These are phyloP conservation scores for Talaromyces sp. DNA, from an alignment of 2,329 filamentous ascomycete genomes.

Conservation along the genomic window DNA sequence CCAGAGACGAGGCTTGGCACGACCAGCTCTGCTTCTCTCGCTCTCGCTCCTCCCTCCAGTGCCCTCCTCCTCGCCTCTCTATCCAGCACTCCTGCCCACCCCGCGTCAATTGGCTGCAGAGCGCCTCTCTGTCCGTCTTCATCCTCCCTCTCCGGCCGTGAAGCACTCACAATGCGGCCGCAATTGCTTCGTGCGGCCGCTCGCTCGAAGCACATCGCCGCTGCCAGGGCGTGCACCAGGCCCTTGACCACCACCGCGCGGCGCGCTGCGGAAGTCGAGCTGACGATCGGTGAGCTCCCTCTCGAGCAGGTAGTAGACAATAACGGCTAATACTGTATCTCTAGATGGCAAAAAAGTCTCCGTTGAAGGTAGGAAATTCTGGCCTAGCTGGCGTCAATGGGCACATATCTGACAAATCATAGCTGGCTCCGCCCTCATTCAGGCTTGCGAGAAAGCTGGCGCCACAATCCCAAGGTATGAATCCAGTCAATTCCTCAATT, in stretches of 20 bases:
- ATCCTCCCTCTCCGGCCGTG: conserved; percentile 5
- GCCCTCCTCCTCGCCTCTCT: conserved; percentile 14
- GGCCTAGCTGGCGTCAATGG: not conserved
- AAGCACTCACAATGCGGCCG: conserved; percentile 54
- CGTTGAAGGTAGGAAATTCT: conserved; percentile 71
- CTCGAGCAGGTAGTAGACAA: not conserved
- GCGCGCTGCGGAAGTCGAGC: conserved; percentile 86
- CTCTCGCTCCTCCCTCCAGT: conserved; percentile 22
- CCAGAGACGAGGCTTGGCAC: conserved; percentile 19
- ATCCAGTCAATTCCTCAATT: not conserved
- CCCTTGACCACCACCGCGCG: conserved; percentile 75
- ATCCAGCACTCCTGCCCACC: conserved; percentile 9
- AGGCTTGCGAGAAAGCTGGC: conserved; percentile 98
- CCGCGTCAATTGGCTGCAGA: conserved; percentile 13
- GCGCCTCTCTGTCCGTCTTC: conserved; percentile 13
- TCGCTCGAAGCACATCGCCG: conserved; percentile 49
- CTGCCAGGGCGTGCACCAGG: conserved; percentile 63
- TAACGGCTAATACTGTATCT: conserved; percentile 12
- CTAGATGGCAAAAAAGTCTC: conserved; percentile 96
- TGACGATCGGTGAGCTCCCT: conserved; percentile 73
- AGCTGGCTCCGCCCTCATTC: conserved; percentile 92
- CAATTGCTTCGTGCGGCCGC: conserved; percentile 59
- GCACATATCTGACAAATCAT: conserved; percentile 36
- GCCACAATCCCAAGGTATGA: conserved; percentile 75
- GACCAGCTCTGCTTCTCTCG: conserved; percentile 13